Conservation (phyloP, 257 asterid genomes). For the Linaria vulgaris region DNA sequence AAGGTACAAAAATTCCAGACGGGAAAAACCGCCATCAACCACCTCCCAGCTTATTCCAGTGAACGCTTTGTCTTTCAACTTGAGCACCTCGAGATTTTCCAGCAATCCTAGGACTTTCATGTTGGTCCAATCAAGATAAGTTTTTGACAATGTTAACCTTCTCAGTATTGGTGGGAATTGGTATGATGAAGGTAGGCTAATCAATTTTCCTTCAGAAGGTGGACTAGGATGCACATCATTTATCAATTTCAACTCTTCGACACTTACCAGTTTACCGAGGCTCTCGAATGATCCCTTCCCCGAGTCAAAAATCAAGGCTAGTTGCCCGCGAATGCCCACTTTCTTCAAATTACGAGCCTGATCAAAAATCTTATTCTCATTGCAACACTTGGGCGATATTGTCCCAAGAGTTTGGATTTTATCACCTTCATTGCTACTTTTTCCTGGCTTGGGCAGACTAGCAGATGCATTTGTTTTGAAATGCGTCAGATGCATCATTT, state of each 20-base stretch:
- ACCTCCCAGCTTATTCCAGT: conserved; percentile 34
- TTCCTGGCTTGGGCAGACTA: neutral
- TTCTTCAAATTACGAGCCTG: conserved; percentile 19
- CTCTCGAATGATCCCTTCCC: conserved; percentile 19
- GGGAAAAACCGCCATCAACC: conserved; percentile 15
- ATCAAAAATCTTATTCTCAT: conserved; percentile 6
- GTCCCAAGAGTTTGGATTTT: conserved; percentile 32
- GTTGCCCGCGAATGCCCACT: conserved; percentile 32
- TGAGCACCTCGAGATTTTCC: too few relatives aligned
- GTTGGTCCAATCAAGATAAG: conserved; percentile 32
- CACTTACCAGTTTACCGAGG: conserved; percentile 3
- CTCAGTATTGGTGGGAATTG: conserved; percentile 32
- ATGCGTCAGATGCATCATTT: conserved; percentile 38
- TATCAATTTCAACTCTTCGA: conserved; percentile 5
- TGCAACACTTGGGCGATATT: conserved; percentile 32
- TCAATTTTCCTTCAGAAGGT: neutral
- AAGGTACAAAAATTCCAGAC: conserved; percentile 36
- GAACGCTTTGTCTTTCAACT: too few relatives aligned
- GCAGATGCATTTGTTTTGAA: conserved; percentile 34
- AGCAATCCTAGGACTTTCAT: too few relatives aligned
- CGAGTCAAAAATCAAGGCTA: neutral
- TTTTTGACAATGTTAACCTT: conserved; percentile 26
- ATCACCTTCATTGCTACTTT: neutral
- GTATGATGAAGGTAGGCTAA: conserved; percentile 14
- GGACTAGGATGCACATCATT: too few relatives aligned